These are phyloP conservation scores for Phlyctochytrium planicorne DNA, from an alignment of 192 early-diverging fungal species.

Conservation along the genomic window DNA sequence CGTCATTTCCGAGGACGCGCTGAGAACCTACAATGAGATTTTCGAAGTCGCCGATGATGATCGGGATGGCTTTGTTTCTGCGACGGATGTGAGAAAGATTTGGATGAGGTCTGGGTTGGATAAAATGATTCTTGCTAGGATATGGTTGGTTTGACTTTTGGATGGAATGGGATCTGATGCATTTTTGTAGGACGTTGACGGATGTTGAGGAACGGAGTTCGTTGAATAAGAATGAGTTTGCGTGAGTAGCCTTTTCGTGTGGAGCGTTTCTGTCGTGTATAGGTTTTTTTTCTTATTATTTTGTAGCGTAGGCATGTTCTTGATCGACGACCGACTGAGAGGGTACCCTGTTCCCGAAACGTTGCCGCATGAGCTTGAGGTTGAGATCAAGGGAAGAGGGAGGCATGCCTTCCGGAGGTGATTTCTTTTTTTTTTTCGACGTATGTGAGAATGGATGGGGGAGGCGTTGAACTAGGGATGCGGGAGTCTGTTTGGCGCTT, in stretches of 20 bases:
- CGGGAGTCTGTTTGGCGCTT: too few relatives aligned
- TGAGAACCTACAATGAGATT: background rate
- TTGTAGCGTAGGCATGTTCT: conserved; percentile 11
- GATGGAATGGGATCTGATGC: too few relatives aligned
- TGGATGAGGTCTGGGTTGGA: conserved; percentile 26
- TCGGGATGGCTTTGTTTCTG: background rate
- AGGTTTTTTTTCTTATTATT: background rate
- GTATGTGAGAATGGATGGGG: too few relatives aligned
- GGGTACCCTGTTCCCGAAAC: conserved; percentile 8
- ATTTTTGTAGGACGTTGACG: too few relatives aligned
- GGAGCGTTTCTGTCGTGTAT: background rate
- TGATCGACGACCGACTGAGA: conserved; percentile 13
- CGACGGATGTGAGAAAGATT: conserved; percentile 23
- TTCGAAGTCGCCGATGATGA: conserved; percentile 14
- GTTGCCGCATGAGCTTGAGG: background rate
- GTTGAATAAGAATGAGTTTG: conserved; percentile 19
- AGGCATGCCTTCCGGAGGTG: background rate
- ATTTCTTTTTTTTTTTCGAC: background rate
- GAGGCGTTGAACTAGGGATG: too few relatives aligned
- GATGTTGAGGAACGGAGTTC: background rate
- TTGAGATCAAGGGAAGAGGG: background rate
- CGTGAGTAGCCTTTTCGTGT: background rate
- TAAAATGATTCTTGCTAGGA: conserved; percentile 7
- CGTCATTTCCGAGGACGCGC: conserved; percentile 4
- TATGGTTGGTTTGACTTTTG: too few relatives aligned